phyloP scores from a whole-genome alignment of 2,329 filamentous ascomycete genomes.

The Colletotrichum tofieldiae region DNA sequence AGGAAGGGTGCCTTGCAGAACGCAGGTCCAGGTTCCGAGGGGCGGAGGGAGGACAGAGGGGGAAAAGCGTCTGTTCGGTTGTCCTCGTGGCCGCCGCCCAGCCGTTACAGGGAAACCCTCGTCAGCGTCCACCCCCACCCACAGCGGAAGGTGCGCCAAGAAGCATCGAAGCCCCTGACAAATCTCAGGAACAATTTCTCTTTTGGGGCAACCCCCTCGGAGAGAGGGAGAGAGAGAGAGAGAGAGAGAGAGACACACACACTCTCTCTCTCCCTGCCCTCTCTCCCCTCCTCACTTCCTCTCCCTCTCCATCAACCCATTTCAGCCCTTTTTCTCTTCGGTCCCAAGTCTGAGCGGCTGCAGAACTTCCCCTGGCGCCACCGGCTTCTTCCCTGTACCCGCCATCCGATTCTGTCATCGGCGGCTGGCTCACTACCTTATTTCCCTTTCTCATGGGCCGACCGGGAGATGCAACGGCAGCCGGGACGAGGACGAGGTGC shows the following conservation, averaged over 20 bases:
- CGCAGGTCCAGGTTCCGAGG: neutral
- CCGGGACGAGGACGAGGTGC: neutral
- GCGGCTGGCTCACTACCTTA: conserved; percentile 5
- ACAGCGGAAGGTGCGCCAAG: conserved; percentile 25
- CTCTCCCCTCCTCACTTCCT: neutral
- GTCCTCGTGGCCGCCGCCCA: conserved; percentile 7
- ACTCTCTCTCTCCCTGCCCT: neutral
- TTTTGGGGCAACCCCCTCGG: neutral
- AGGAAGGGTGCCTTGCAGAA: neutral
- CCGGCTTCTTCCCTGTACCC: conserved; percentile 27
- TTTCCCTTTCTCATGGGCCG: neutral
- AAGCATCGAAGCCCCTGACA: conserved; percentile 29
- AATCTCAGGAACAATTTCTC: conserved; percentile 17
- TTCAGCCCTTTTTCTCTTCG: conserved; percentile 10
- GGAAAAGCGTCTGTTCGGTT: neutral
- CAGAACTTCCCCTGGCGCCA: conserved; percentile 21
- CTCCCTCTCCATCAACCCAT: neutral
- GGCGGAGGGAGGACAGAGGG: too few relatives aligned
- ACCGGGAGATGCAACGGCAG: neutral
- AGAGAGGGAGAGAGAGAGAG: too few relatives aligned
- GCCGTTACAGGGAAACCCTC: conserved; percentile 15
- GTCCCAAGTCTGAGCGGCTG: conserved; percentile 21
- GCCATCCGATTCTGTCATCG: neutral
- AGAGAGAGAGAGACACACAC: too few relatives aligned
- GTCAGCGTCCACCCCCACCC: neutral